These are phyloP conservation scores for Phytophthora citrophthora DNA, from an alignment of 352 stramenopile species.

Conservation along the genomic window DNA sequence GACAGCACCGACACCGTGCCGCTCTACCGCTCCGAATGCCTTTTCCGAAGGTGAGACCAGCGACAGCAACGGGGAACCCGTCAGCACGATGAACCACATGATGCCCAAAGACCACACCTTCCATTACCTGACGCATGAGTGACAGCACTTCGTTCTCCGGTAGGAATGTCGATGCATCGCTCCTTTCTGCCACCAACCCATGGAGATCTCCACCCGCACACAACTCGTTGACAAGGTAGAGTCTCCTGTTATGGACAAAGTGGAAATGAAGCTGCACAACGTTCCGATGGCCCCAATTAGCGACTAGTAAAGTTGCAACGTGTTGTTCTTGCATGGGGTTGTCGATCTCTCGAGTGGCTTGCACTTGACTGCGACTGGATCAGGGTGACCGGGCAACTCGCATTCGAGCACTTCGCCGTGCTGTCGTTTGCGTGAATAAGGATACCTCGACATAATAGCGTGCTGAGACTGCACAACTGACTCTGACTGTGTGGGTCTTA, in stretches of 20 bases:
- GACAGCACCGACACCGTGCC: constrained; percentile 34
- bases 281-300: constrained; percentile 35
- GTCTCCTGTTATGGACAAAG: constrained; percentile 22
- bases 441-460: too few relatives aligned
- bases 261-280: constrained; percentile 36
- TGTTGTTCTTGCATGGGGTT: constrained; percentile 35
- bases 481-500: too few relatives aligned
- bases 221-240: constrained; percentile 61
- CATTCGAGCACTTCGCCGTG: constrained; percentile 41
- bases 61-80: constrained; percentile 54
- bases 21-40: constrained; percentile 28
- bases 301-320: constrained; percentile 16
- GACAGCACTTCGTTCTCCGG: constrained; percentile 35
- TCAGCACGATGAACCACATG: constrained; percentile 73
- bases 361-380: constrained; percentile 33
- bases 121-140: constrained; percentile 47
- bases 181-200: constrained; percentile 22
- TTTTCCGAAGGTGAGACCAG: constrained; percentile 40
- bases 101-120: constrained; percentile 68
- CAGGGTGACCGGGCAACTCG: constrained; percentile 8
- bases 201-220: constrained; percentile 58
- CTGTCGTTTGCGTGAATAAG: too few relatives aligned
- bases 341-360: constrained; percentile 24
- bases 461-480: too few relatives aligned
- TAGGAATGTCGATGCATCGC: constrained; percentile 14